phyloP scores from a whole-genome alignment of 2,329 filamentous ascomycete species.

The Neoarthrinium moseri region DNA sequence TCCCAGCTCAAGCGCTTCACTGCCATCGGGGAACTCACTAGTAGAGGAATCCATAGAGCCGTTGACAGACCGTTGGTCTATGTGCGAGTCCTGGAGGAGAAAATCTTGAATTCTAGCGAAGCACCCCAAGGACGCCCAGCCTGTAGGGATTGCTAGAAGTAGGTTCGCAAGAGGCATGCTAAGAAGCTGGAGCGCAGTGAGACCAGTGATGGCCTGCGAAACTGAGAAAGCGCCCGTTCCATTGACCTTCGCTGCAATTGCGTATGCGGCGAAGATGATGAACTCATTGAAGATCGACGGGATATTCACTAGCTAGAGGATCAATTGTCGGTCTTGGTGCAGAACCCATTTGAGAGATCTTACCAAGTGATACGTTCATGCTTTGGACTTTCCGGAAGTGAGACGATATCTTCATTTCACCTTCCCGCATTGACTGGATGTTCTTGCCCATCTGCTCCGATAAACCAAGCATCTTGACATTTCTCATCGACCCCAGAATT shows the following conservation, averaged over 20 bases:
- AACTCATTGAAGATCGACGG: conserved; percentile 2
- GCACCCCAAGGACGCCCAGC: conserved; percentile 1
- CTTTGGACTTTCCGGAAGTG: conserved; percentile 2
- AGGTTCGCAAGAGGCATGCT: not conserved
- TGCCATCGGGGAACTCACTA: not conserved
- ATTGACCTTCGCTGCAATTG: conserved; percentile 3
- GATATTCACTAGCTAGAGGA: conserved; percentile 2
- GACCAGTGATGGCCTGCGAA: conserved; percentile 1
- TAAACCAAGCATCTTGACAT: conserved; percentile 10
- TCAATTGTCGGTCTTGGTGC: conserved; percentile 7
- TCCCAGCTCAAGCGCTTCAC: not conserved
- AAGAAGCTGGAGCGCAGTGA: not conserved
- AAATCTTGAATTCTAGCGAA: conserved; percentile 3
- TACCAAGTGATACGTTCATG: conserved; percentile 8
- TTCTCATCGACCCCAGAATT: conserved; percentile 9
- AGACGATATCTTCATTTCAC: conserved; percentile 7
- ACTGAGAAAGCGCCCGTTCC: not conserved
- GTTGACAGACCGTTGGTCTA: not conserved
- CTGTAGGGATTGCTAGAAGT: not conserved
- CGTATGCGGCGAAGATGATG: not conserved
- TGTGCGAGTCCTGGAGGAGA: not conserved
- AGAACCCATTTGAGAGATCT: conserved; percentile 7
- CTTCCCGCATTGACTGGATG: conserved; percentile 6
- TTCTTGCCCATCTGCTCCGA: conserved; percentile 1
- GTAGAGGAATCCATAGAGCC: conserved; percentile 1